Evolutionary conservation across 192 early-diverging fungal genomes (phyloP), one percentile per base, ranked within the genome.

Genomic region (Gigaspora rosea): DNA sequence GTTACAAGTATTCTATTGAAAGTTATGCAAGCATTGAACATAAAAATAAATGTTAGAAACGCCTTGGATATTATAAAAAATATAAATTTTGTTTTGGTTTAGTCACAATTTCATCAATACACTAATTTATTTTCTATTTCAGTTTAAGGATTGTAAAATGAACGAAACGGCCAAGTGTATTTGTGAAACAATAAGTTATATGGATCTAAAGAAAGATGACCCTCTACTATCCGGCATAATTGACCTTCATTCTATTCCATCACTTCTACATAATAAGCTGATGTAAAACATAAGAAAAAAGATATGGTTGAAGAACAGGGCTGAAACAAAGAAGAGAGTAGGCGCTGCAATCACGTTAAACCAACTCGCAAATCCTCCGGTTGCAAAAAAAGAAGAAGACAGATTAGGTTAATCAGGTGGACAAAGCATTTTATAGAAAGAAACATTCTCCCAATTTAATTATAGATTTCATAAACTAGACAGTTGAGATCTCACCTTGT

Each of bases 171-270:
- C 20, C 5, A 65, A 1, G 36, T 35, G 63, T 65, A 65, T 65
- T 46, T 65, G 20, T 35, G 13, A 65, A 65, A 36, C 33, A 2
- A 65, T 65, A 65, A 35, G 33, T 65, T 65, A 65, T 65, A 65
- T 65, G 33, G 41, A 46, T 65, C 36, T 65, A 65, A 65, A 65
- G 36, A 65, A 65, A 65, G 63, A 65, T 41, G 63, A 36, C 18
- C 35, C 20, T 41, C 32, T 65, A 10, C 18, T 65, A 65, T 65
- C 63, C 8, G 63, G 63, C 11, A 36, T 65, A 65, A 41, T 65
- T 46, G 63, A 36, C 36, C 32, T 46, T 41, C 1, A 18, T 41
- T 41, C 32, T 1, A 35, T 65, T 20, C 33, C 63, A 65, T 7
- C 13, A n/a, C n/a, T n/a, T n/a, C n/a, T n/a, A n/a, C n/a, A n/a